Conservation (phyloP, 2,329 filamentous ascomycete genomes). For the Fusarium chlamydosporum region DNA sequence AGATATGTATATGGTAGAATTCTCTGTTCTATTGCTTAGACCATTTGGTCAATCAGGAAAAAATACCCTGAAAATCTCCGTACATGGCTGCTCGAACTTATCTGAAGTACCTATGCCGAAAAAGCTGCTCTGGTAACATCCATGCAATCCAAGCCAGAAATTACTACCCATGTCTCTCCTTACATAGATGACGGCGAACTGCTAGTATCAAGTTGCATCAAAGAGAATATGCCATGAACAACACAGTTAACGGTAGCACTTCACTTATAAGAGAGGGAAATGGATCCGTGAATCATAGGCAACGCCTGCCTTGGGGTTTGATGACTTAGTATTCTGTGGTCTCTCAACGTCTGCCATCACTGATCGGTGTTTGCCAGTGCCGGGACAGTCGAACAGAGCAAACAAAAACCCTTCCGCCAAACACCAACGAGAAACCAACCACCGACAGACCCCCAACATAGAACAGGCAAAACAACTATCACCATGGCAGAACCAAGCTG, state of each 20-base stretch:
- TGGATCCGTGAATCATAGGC: background rate
- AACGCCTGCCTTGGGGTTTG: background rate
- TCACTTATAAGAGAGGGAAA: background rate
- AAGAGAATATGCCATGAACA: background rate
- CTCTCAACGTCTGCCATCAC: background rate
- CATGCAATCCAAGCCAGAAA: background rate
- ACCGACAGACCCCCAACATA: background rate
- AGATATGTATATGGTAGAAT: too few species aligned
- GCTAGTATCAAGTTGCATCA: background rate
- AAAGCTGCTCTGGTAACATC: background rate
- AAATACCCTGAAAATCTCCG: background rate
- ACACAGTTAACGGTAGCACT: background rate
- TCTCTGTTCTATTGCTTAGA: background rate
- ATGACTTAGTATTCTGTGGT: background rate
- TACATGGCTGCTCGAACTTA: background rate
- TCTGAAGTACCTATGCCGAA: background rate
- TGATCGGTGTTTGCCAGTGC: background rate
- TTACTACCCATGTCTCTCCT: background rate
- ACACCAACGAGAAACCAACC: background rate
- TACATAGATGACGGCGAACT: background rate
- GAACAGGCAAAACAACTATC: background rate
- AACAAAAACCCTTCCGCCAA: background rate
- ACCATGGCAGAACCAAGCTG: conserved; percentile 47
- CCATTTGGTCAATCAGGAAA: too few species aligned
- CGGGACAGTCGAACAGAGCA: background rate